Percentiles rank a stretch among this genome's conserved stretches.
phyloP scores from a whole-genome alignment of 768 basidiomycete species.

The Tephrocybe sp. region DNA sequence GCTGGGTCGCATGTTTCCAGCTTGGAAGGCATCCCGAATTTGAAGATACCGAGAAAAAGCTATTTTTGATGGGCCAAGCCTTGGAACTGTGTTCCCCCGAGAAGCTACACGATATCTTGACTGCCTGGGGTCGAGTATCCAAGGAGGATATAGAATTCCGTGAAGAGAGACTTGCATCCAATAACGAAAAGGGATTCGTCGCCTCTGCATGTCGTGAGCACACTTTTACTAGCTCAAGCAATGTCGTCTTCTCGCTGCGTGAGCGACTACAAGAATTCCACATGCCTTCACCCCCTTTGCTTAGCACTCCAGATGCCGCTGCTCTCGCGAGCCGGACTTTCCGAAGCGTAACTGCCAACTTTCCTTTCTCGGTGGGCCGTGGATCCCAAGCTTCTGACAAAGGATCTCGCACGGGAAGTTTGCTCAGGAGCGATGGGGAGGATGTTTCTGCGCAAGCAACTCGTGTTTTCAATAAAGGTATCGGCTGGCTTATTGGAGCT shows the following conservation, averaged over 20 bases:
- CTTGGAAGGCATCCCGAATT: conserved; percentile 83
- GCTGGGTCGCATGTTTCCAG: conserved; percentile 89
- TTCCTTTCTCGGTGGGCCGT: conserved; percentile 60
- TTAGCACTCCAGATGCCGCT: conserved; percentile 75
- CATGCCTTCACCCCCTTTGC: conserved; percentile 65
- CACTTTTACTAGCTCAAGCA: conserved; percentile 25
- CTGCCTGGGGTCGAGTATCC: conserved; percentile 75
- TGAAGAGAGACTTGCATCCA: conserved; percentile 34
- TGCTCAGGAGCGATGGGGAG: conserved; percentile 43
- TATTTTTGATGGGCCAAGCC: conserved; percentile 74
- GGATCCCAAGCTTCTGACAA: conserved; percentile 36
- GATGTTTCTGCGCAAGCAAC: conserved; percentile 76
- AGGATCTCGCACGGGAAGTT: conserved; percentile 38
- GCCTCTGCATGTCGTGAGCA: conserved; percentile 13
- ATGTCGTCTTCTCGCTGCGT: conserved; percentile 51
- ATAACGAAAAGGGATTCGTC: conserved; percentile 24
- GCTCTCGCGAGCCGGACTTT: conserved; percentile 79
- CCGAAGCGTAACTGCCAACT: conserved; percentile 70
- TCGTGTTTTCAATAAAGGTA: conserved; percentile 80
- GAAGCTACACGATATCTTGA: conserved; percentile 72
- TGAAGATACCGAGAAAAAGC: conserved; percentile 60
- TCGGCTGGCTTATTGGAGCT: conserved; percentile 94
- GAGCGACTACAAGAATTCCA: conserved; percentile 63
- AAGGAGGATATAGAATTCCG: conserved; percentile 55
- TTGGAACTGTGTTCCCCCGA: conserved; percentile 86